Base-by-base conservation (phyloP, 2,329 filamentous ascomycete genomes). In the Talaromyces sp. region DNA sequence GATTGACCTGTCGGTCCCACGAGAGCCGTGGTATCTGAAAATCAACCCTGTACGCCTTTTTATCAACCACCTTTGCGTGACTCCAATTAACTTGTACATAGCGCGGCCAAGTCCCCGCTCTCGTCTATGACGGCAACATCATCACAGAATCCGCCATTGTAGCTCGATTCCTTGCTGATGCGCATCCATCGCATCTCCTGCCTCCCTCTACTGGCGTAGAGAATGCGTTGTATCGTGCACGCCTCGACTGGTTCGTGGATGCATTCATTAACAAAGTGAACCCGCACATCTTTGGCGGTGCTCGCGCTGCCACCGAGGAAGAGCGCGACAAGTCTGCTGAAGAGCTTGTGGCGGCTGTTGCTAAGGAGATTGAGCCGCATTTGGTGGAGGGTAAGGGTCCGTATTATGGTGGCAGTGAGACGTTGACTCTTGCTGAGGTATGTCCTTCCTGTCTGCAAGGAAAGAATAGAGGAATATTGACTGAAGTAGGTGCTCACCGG, bases 131-230 rank as follows among this genome's bases (percentile, higher is more conserved):
- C 68, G 83, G 90, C 68, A 87, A 90, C 73, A 89, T 91, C 74
- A 82, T 95, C 72, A 87, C 85, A 62, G 91, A 95, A 76, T 92
- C 89, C 2, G 87, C 81, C 68, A 85, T 94, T 68, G 87, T 94
- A n/a, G 77, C 88, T 1, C 86, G 89, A 69, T 94, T 92, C 78
- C 79, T 89, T 15, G 88, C 85, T 51, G 91, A 95, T 72, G 80
- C 84, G 0, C 86, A 90, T 74, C 89, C 91, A 1, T 88, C 87
- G 2, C 85, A 88, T 69, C 82, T 94, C 2, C 72, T 89, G 0
- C 73, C 72, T 22, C 89, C 90, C 0, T 78, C 83, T 0, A 81
- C 85, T 1, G 78, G 79, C 59, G 81, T 81, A 13, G 85, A 83
- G 0, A 79, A 78, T 38, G 85, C 91, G 0, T 78, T 93, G 27